phyloP scores from a whole-genome alignment of 768 basidiomycete species.

The Mycena epipterygia region DNA sequence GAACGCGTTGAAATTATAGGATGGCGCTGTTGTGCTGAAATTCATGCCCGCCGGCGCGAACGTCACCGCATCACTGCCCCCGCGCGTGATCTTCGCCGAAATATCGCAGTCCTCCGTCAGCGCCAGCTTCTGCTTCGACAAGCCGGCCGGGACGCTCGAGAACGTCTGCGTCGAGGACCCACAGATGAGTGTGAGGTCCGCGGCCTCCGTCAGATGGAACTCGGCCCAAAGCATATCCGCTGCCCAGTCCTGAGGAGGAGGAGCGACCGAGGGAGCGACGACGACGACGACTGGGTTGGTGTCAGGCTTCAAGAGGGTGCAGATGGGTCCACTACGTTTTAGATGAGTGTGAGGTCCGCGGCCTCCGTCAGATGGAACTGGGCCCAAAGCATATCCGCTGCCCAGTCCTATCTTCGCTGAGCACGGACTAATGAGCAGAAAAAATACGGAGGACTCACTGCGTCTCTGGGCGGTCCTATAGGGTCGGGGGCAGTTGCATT shows the following conservation, averaged over 20 bases:
- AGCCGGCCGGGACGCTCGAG: conserved; percentile 57
- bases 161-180: conserved; percentile 46
- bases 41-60: conserved; percentile 62
- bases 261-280: too few relatives aligned
- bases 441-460: conserved; percentile 61
- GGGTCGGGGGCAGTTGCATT: conserved; percentile 57
- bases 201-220: conserved; percentile 63
- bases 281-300: too few relatives aligned
- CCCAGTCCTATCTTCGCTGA: conserved; percentile 51
- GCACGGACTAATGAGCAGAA: neutral
- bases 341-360: conserved; percentile 59
- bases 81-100: conserved; percentile 49
- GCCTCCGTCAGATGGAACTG: conserved; percentile 65
- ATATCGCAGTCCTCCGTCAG: conserved; percentile 51
- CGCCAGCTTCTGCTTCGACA: conserved; percentile 66
- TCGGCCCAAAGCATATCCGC: conserved; percentile 73
- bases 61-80: conserved; percentile 50
- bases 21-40: conserved; percentile 62
- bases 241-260: conserved; percentile 53
- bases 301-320: too few relatives aligned
- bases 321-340: conserved; percentile 66
- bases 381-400: conserved; percentile 72
- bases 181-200: conserved; percentile 60
- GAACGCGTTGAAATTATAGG: conserved; percentile 78
- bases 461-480: conserved; percentile 59